These are phyloP conservation scores for Cladobotryum protrusum DNA, from an alignment of 2,329 filamentous ascomycete genomes.

Conservation along the genomic window DNA sequence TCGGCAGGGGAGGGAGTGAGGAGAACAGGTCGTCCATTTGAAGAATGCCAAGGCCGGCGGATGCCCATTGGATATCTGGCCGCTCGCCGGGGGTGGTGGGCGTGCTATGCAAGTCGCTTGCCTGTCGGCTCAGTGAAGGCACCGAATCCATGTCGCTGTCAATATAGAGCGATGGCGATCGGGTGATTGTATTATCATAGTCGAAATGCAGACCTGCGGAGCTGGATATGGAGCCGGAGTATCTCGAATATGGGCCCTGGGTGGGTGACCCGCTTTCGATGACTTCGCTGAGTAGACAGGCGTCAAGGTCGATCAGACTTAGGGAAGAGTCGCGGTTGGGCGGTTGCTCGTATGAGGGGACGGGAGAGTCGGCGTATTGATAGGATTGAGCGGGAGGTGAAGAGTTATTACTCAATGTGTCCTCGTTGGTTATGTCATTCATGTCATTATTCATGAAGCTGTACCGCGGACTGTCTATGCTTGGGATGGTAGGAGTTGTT, in stretches of 20 bases:
- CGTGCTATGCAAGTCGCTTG: slow-evolving; percentile 7
- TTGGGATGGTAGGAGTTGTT: slow-evolving; percentile 11
- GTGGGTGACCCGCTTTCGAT: slow-evolving; percentile 31
- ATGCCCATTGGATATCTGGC: slow-evolving; percentile 7
- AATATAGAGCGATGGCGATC: slow-evolving; percentile 9
- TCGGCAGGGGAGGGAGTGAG: slow-evolving; percentile 6
- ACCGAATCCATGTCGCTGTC: slow-evolving; percentile 9
- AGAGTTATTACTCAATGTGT: background rate
- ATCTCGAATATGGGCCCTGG: slow-evolving; percentile 22
- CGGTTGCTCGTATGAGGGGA: slow-evolving; percentile 1
- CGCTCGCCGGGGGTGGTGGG: slow-evolving; percentile 10
- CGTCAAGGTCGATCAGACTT: slow-evolving; percentile 12
- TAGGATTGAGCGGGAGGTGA: background rate
- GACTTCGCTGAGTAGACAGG: slow-evolving; percentile 12
- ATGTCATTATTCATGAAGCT: slow-evolving; percentile 2
- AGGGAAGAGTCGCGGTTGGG: slow-evolving; percentile 28
- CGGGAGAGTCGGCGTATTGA: background rate
- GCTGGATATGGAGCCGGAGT: slow-evolving; percentile 12
- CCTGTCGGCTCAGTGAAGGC: slow-evolving; percentile 7
- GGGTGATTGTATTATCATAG: slow-evolving; percentile 8
- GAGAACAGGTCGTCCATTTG: slow-evolving; percentile 1
- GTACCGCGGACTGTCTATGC: background rate
- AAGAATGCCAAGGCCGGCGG: slow-evolving; percentile 9
- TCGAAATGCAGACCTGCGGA: slow-evolving; percentile 13
- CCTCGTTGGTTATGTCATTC: slow-evolving; percentile 3